Percentiles rank a stretch among this genome's conserved stretches.
Evolutionary conservation across 768 basidiomycete genomes (phyloP).

Genomic region (Boletus pseudo-olivaceus): DNA sequence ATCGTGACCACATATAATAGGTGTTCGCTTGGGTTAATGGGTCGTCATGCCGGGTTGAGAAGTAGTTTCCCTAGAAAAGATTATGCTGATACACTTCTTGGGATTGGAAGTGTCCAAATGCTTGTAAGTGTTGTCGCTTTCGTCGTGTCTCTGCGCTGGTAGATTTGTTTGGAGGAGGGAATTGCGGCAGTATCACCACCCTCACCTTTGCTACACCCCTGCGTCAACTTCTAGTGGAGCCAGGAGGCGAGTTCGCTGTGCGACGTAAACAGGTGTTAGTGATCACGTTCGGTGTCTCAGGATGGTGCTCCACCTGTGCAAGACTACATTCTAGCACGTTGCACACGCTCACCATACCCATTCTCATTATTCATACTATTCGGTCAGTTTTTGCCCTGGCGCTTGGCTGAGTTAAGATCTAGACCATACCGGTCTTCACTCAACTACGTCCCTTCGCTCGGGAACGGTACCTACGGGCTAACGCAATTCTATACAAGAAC

Average conservation of each 20-base stretch:
- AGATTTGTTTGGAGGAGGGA: background rate
- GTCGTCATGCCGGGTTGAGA: too few relatives aligned
- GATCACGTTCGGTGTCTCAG: too few relatives aligned
- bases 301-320: too few relatives aligned
- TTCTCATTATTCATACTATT: too few relatives aligned
- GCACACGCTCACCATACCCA: background rate
- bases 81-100: too few relatives aligned
- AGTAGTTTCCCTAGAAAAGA: too few relatives aligned
- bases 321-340: too few relatives aligned
- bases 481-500: background rate
- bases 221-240: constrained; percentile 9
- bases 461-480: too few relatives aligned
- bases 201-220: constrained; percentile 11
- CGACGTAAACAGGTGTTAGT: too few relatives aligned
- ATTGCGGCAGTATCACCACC: constrained; percentile 3
- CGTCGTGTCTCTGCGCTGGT: background rate
- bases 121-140: background rate
- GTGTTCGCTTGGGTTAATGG: too few relatives aligned
- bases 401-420: background rate
- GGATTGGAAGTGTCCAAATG: background rate
- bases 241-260: background rate
- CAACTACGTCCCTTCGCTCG: too few relatives aligned
- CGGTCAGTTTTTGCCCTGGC: background rate
- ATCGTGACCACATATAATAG: too few relatives aligned
- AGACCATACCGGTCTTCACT: background rate